Base-by-base conservation (phyloP, 2,329 filamentous ascomycete genomes). In the Zymoseptoria passerinii region DNA sequence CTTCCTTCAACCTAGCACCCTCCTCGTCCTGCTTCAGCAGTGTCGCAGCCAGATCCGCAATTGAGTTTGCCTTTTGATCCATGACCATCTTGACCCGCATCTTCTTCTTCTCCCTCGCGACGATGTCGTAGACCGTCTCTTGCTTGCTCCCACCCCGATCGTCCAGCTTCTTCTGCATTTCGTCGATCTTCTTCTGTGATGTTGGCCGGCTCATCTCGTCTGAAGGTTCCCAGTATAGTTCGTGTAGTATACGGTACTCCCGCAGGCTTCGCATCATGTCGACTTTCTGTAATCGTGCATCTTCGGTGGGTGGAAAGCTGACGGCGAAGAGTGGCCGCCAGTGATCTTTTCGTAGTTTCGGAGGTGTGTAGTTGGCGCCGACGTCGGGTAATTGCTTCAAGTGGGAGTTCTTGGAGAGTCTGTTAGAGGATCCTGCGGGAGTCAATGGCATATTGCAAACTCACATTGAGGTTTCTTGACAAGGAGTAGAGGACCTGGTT, bases 401-500 rank as follows among this genome's bases (percentile, higher is more conserved):
- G 52, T 78, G 71, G 63, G 73, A 77, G 71, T 74, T 53, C 13
- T 28, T 4, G 16, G 35, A n/a, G 10, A 16, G 10, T 40, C 35
- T 40, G 35, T 40, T 5, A 40, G 35, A 40, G 9, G 13, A 29
- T 4, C n/a, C 35, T 48, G 49, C 19, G 10, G 29, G 7, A 29
- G 23, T 18, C 57, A 50, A 56, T 56, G 28, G 28, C 10, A 6
- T 20, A 35, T 10, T 44, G 6, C 16, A 48, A 23, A 55, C 76
- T 64, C 74, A 84, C 83, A 63, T 83, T 76, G 51, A 86, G 70
- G 55, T 77, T 75, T 55, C 80, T 78, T 48, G 77, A 78, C 62
- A 86, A 72, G 20, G 83, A 85, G 72, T 86, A 86, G 56, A 86
- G 74, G 63, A 86, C 80, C 72, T 86, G 84, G 59, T 85, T 83